A percentile compares a stretch with the other conserved stretches of the same genome.
These are phyloP conservation scores for Talaromyces sp. DNA, from an alignment of 2,329 filamentous ascomycete genomes.

Conservation along the genomic window DNA sequence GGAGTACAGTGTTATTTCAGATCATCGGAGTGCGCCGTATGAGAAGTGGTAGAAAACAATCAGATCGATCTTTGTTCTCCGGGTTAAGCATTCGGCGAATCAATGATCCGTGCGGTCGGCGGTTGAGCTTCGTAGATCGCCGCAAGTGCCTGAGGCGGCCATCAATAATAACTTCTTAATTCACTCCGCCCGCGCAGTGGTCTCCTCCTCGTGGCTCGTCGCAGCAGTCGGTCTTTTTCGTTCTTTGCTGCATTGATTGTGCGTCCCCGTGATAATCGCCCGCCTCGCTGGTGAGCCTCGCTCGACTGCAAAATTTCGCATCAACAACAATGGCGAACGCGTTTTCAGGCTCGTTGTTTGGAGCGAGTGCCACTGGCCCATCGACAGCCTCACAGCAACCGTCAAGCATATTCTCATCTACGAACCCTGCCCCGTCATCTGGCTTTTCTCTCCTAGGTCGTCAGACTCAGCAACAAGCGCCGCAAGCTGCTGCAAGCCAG, in stretches of 20 bases:
- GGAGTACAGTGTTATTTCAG: background rate
- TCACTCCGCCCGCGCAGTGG: background rate
- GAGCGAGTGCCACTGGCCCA: background rate
- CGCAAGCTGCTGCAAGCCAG: slow-evolving; percentile 16
- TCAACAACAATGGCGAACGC: slow-evolving; percentile 7
- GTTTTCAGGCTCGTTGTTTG: slow-evolving; percentile 11
- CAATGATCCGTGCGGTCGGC: background rate
- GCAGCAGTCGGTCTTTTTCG: background rate
- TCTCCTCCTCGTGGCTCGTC: background rate
- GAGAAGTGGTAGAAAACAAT: background rate
- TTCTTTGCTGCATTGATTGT: background rate
- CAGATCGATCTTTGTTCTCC: background rate
- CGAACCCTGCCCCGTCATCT: slow-evolving; percentile 23
- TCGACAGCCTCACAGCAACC: slow-evolving; percentile 16
- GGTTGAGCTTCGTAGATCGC: background rate
- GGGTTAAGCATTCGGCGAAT: background rate
- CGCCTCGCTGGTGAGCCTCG: background rate
- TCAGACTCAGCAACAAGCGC: slow-evolving; percentile 22
- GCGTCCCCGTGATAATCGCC: background rate
- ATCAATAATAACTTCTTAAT: background rate
- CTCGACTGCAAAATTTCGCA: background rate
- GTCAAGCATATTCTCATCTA: slow-evolving; percentile 23
- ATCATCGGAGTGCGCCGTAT: background rate
- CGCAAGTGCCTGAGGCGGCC: background rate
- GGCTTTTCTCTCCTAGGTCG: slow-evolving; percentile 23